These are phyloP conservation scores for Alternaria panax DNA, from an alignment of 2,329 filamentous ascomycete genomes.

Conservation along the genomic window DNA sequence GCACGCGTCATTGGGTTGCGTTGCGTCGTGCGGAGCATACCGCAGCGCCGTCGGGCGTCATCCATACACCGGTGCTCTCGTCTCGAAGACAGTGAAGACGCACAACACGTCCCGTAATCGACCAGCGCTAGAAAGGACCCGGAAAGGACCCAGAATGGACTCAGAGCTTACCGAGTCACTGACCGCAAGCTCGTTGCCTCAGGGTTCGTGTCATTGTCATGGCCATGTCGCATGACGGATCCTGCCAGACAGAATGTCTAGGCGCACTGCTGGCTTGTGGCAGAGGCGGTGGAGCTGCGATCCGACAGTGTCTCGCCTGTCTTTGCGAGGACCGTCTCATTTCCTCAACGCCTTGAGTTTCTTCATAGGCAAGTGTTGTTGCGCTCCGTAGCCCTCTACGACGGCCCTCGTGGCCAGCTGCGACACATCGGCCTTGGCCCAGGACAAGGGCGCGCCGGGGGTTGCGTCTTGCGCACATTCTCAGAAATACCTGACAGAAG, in stretches of 20 bases:
- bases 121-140: neutral
- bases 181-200: neutral
- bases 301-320: slow-evolving; percentile 5
- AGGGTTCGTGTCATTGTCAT: slow-evolving; percentile 2
- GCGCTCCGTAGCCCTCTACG: neutral
- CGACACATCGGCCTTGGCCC: slow-evolving; percentile 4
- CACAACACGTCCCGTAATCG: slow-evolving; percentile 10
- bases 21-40: neutral
- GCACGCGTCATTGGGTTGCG: neutral
- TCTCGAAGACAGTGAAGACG: neutral
- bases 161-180: slow-evolving; percentile 2
- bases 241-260: slow-evolving; percentile 1
- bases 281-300: neutral
- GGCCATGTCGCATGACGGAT: slow-evolving; percentile 4
- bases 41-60: neutral
- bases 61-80: neutral
- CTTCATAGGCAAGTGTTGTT: neutral
- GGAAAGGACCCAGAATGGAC: neutral
- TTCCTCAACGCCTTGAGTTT: slow-evolving; percentile 4
- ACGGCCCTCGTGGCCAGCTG: neutral
- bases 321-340: slow-evolving; percentile 3
- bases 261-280: slow-evolving; percentile 3
- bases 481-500: slow-evolving; percentile 10
- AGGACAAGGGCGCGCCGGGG: slow-evolving; percentile 3
- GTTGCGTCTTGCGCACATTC: neutral